Base-by-base conservation (phyloP, 345 rosid genomes). In the Sonneratia alba region DNA sequence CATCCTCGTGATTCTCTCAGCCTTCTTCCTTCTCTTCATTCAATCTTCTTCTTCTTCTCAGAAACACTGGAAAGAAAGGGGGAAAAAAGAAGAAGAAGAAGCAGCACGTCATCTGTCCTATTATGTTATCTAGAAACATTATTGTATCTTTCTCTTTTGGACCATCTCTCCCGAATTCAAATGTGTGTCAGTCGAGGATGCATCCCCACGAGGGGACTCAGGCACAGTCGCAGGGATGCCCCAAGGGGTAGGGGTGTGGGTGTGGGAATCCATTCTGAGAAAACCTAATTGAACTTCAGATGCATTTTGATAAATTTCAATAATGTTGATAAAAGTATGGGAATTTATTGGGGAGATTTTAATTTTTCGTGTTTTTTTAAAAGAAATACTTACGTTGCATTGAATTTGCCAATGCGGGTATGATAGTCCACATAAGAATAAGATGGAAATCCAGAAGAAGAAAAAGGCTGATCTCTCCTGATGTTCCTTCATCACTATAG, bases 1-100 rank as follows among this genome's bases (percentile, higher is more conserved):
- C 74, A 70, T 81, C 79, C 88, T 83, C 88, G 88, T 87, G 87
- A 85, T 77, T 70, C 85, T 69, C 75, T 68, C 84, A 72, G 74
- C 55, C 77, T 73, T 68, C 56, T 74, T 51, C 42, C 48, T 68
- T 16, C 40, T 57, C 27, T 27, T 15, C 4, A 4, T 57, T 57
- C 45, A 42, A 42, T 5, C 27, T 36, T 24, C 36, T 57, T 59
- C 36, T 47, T 13, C 51, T 47, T 13, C 51, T 47, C 10, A 16
- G 21, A 34, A 64, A 34, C 11, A 37, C 2, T 22, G 2, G 1
- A 32, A 21, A n/a, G 10, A 57, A 57, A 57, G 7, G 45, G 45
- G 45, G 45, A 3, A 0, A 42, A 3, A 42, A 9, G 45, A 9
- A 4, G 45, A 9, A 9, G 45, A 9, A 4, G 45, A 9, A 9